phyloP scores from a whole-genome alignment of 257 asterid genomes.

The Petunia axillaris region DNA sequence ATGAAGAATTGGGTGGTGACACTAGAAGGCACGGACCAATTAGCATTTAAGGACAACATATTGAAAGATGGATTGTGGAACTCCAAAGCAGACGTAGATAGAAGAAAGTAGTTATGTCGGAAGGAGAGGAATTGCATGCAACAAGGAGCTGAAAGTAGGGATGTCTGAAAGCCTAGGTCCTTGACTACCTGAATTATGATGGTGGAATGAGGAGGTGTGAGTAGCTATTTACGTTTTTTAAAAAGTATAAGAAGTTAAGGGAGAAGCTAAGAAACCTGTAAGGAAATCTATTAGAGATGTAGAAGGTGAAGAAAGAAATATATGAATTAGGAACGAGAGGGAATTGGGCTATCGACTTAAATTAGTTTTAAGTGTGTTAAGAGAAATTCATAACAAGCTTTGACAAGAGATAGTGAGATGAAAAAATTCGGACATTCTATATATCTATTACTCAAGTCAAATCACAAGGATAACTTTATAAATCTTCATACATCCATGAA shows the following conservation, averaged over 20 bases:
- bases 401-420: not conserved
- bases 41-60: conserved; percentile 7
- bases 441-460: not conserved
- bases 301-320: conserved; percentile 3
- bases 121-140: conserved; percentile 10
- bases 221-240: not conserved
- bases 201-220: not conserved
- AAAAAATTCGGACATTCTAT: not conserved
- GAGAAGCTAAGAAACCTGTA: not conserved
- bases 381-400: not conserved
- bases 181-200: not conserved
- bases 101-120: conserved; percentile 8
- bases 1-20: no score
- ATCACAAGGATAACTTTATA: not conserved
- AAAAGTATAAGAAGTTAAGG: not conserved
- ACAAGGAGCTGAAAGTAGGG: conserved; percentile 6
- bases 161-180: not conserved
- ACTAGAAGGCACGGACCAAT: not conserved
- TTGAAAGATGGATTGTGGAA: conserved; percentile 1
- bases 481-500: not conserved
- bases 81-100: conserved; percentile 11
- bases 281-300: not conserved
- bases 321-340: not conserved
- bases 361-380: not conserved
- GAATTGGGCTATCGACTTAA: not conserved